Evolutionary conservation across 106 monocot species (phyloP).

Genomic region (Dendrobium catenatum): DNA sequence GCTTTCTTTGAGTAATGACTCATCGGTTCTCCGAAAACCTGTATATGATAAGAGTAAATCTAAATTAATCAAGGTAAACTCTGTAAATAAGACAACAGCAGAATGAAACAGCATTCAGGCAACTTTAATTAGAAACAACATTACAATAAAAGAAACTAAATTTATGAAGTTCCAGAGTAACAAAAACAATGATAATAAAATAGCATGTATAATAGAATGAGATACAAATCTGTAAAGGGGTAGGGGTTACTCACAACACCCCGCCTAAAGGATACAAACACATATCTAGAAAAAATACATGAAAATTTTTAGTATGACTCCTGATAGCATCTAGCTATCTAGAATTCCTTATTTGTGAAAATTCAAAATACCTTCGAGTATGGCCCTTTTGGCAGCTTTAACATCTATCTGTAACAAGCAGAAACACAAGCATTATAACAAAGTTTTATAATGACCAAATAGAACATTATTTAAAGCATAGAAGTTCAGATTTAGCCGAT

Average conservation of each 20-base stretch:
- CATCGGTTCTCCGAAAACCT: slow-evolving; percentile 79
- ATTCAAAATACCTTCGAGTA: slow-evolving; percentile 56
- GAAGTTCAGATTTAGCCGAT: background rate
- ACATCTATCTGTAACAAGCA: slow-evolving; percentile 52
- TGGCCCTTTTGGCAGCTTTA: slow-evolving; percentile 66
- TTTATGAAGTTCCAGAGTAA: background rate
- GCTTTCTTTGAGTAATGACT: slow-evolving; percentile 68
- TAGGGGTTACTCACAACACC: background rate
- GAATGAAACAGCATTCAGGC: background rate
- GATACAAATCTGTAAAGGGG: background rate
- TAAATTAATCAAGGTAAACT: background rate
- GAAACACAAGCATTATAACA: slow-evolving; percentile 10
- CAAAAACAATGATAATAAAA: background rate
- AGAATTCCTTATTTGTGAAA: background rate
- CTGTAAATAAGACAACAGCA: background rate
- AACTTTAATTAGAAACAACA: background rate
- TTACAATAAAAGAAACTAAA: background rate
- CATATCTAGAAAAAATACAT: background rate
- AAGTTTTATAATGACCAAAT: background rate
- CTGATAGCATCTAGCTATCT: background rate
- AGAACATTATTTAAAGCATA: background rate
- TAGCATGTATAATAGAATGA: background rate
- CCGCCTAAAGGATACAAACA: background rate
- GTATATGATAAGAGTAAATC: slow-evolving; percentile 11
- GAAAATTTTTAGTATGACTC: background rate